Conservation (phyloP, 176 grass and related monocot genomes). For the Paspalum vaginatum region DNA sequence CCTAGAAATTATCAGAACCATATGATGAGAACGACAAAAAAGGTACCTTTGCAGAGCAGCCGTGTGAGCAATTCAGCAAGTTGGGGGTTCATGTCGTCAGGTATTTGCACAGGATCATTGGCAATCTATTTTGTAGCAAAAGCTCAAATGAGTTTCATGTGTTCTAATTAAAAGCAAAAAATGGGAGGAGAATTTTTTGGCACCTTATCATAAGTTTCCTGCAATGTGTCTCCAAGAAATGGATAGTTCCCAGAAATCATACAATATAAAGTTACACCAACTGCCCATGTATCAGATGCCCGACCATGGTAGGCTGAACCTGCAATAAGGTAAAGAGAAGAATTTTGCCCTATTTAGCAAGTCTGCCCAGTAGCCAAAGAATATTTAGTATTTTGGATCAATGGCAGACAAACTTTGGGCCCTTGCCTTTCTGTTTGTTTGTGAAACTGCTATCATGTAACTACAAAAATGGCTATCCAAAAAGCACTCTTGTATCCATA, state of each 20-base stretch:
- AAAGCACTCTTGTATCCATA: slow-evolving; percentile 6
- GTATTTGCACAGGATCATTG: slow-evolving; percentile 59
- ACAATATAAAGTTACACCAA: slow-evolving; percentile 86
- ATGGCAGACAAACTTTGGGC: not conserved
- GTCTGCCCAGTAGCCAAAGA: not conserved
- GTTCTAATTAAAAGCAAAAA: slow-evolving; percentile 14
- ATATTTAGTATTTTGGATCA: slow-evolving; percentile 18
- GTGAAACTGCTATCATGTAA: slow-evolving; percentile 23
- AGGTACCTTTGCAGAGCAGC: slow-evolving; percentile 90
- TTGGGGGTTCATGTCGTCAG: slow-evolving; percentile 59
- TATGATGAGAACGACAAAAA: not conserved
- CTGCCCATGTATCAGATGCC: slow-evolving; percentile 78
- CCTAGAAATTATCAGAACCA: not conserved
- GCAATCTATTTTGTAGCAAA: slow-evolving; percentile 53
- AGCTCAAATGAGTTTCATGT: slow-evolving; percentile 23
- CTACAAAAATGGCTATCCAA: not conserved
- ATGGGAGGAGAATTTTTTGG: not conserved
- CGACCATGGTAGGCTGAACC: slow-evolving; percentile 74
- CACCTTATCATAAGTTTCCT: slow-evolving; percentile 91
- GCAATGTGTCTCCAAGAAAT: slow-evolving; percentile 81
- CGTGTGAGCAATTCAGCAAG: slow-evolving; percentile 67
- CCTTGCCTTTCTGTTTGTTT: slow-evolving; percentile 5
- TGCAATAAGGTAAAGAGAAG: slow-evolving; percentile 35
- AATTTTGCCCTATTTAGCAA: slow-evolving; percentile 27
- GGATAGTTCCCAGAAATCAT: slow-evolving; percentile 83